Evolutionary conservation across 176 grass and related monocot species (phyloP).

Genomic region (Triticum timopheevii): DNA sequence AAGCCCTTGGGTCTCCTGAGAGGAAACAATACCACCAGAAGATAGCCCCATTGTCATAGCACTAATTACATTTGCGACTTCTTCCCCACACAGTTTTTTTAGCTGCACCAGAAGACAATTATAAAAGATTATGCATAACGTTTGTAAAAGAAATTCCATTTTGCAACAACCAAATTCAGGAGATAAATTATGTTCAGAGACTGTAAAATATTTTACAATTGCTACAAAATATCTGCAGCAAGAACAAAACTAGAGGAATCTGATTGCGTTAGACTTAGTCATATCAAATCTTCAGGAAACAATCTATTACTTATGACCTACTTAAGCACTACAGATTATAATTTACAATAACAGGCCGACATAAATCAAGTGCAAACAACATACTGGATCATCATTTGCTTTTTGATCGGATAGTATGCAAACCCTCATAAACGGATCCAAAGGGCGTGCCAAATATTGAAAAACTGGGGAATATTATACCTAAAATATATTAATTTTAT

Average conservation of each 20-base stretch:
- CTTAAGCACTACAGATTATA: background rate
- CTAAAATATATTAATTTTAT: background rate
- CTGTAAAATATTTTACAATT: background rate
- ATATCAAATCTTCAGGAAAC: background rate
- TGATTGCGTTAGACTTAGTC: background rate
- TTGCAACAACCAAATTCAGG: background rate
- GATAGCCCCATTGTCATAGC: slow-evolving; percentile 48
- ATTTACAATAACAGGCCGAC: background rate
- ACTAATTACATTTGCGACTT: slow-evolving; percentile 56
- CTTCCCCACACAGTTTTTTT: slow-evolving; percentile 72
- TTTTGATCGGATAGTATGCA: background rate
- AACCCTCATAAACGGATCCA: background rate
- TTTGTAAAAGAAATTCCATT: background rate
- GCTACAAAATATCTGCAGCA: background rate
- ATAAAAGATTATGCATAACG: background rate
- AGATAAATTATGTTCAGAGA: background rate
- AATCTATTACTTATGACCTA: background rate
- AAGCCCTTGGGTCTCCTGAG: slow-evolving; percentile 43
- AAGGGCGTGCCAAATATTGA: background rate
- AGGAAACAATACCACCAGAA: slow-evolving; percentile 33
- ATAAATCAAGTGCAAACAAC: background rate
- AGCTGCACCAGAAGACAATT: slow-evolving; percentile 60
- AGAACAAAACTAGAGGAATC: background rate
- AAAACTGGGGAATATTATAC: background rate
- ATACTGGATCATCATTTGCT: background rate